Base-by-base conservation (phyloP, 805 yeast species). In the Kluyveromyces starmeri region DNA sequence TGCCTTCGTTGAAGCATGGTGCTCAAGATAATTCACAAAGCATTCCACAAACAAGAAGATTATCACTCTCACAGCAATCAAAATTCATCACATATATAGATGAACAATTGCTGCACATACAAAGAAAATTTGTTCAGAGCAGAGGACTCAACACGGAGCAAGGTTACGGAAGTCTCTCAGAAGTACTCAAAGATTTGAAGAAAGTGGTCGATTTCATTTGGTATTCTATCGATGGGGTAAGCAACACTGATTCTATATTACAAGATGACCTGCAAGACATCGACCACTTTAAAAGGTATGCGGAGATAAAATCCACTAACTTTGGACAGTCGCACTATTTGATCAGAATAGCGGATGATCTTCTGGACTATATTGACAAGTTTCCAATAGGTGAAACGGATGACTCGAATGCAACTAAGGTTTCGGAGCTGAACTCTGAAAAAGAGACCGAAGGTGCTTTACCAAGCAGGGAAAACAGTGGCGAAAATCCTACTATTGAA, bases 291-390 rank as follows among this genome's bases (percentile, higher is more conserved):
- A 14, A 22, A 17, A 33, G 38, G 7, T 45, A 41, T 30, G 7
- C 27, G 9, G 35, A 37, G 19, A 22, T 38, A 19, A 17, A 43
- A 13, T 46, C 55, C 1, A 59, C 62, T 11, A 37, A 57, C 21
- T 72, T 71, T 47, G 83, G 83, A 1, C 88, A 79, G 51, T 62
- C 70, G 0, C 74, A 75, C 34, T 80, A 78, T 44, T 54, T 80
- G 12, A 59, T 83, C 16, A 66, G 68, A 26, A 65, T 82, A 2
- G 71, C 83, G 32, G 84, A 81, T 32, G 86, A 80, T 41, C 48
- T 79, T 19, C 67, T 75, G 31, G 88, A 79, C 42, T 80, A 71
- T 44, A 43, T 77, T 7, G 67, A 61, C 10, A 74, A 67, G 43
- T 62, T 62, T 41, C 42, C 62, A 30, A 40, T 64, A 36, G 24